Evolutionary conservation across 805 yeast genomes (phyloP).

Genomic region (Saturnispora mendoncae): DNA sequence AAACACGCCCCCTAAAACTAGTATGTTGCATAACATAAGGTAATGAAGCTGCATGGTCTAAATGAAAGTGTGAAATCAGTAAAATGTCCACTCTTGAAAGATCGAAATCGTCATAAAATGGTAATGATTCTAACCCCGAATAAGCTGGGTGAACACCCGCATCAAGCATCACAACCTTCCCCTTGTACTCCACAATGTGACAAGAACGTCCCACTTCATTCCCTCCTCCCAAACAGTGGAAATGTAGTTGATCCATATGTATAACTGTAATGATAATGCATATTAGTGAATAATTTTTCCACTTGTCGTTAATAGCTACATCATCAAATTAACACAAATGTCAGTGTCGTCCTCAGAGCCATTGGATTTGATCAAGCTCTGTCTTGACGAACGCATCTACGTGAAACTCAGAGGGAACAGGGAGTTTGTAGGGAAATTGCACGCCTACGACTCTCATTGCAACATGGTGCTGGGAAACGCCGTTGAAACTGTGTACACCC

Average conservation of each 20-base stretch:
- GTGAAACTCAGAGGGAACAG: conserved; percentile 92
- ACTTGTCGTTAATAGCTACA: background rate
- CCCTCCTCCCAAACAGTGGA: conserved; percentile 95
- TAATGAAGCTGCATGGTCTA: conserved; percentile 96
- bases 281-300: background rate
- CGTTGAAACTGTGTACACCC: conserved; percentile 63
- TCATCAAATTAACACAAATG: background rate
- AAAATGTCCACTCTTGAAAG: conserved; percentile 77
- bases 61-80: conserved; percentile 88
- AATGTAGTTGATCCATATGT: conserved; percentile 38
- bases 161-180: conserved; percentile 92
- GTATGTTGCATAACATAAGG: conserved; percentile 99
- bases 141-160: conserved; percentile 98
- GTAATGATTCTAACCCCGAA: conserved; percentile 81
- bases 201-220: conserved; percentile 97
- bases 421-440: conserved; percentile 82
- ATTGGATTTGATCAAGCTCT: conserved; percentile 77
- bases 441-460: conserved; percentile 94
- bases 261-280: too few relatives aligned
- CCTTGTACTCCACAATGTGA: conserved; percentile 84
- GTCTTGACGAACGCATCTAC: conserved; percentile 76
- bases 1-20: conserved; percentile 86
- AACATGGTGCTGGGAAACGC: conserved; percentile 93
- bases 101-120: conserved; percentile 94
- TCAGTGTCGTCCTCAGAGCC: conserved; percentile 50